Evolutionary conservation across 148 eudicot species (phyloP), one percentile per base, ranked within the genome.

Genomic region (Rhododendron ovatum): DNA sequence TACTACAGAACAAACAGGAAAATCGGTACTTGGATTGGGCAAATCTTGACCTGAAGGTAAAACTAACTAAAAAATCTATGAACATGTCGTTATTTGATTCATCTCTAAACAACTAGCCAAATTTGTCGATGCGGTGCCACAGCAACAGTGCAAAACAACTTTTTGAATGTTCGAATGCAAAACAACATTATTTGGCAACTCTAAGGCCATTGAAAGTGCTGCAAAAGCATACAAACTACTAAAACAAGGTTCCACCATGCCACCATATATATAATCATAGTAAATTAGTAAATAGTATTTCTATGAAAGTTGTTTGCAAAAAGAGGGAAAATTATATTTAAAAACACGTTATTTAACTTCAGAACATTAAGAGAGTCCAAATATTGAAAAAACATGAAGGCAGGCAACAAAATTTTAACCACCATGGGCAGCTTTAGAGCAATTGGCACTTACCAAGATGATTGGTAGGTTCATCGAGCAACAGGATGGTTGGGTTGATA

Each of bases 381-480:
- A 67, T 28, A 84, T 71, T 28, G 61, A 83, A 47, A 47, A 71
- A 48, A 30, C 43, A 33, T 0, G 1, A 73, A 33, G 35, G 10
- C 37, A 50, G 35, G 5, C 37, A 53, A 26, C 5, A 4, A 84
- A 50, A 35, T 22, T 45, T 20, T 24, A 30, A 48, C 15, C 28
- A 18, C 26, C 80, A 47, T 47, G 26, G 37, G 79, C 33, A 47
- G 13, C n/a, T 69, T 47, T 69, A 84, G 28, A 47, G 26, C 33
- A 3, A 39, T 50, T 50, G 43, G 20, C 76, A 87, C 88, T 84
- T 91, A 97, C 99, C 99, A 85, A 97, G 98, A 93, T 97, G 99
- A 91, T 97, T 97, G 51, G 99, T 97, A 48, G 99, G 99, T 89
- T 97, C 99, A 87, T 97, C 99, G 78, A 97, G 92, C 86, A 97